Base-by-base conservation (phyloP, 129 eudicot species). In the Lactuca sativa region DNA sequence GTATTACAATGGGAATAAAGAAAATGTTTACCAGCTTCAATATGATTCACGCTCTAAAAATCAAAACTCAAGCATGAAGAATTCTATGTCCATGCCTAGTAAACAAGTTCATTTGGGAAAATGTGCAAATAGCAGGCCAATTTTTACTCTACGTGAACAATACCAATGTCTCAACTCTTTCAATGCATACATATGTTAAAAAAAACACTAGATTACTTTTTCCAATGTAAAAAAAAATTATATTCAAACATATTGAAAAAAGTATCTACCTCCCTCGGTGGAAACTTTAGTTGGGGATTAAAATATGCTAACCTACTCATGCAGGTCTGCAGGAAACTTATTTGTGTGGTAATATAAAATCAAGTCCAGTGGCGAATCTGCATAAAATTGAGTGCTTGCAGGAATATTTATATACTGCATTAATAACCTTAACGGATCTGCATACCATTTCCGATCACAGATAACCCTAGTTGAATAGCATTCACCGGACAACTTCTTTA, bases 321-420 rank as follows among this genome's bases (percentile, higher is more conserved):
- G 78, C 71, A 73, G 78, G 54, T 44, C 31, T 34, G 49, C 56
- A 64, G 18, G 57, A 37, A 34, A 53, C 49, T 16, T 64, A 47
- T 64, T 30, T 64, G 16, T 30, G 15, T 58, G 58, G 55, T 49
- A 64, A 38, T 74, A 74, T 64, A 53, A 53, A 47, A 74, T 40
- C 56, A 53, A 54, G 9, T n/a, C 12, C 58, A 64, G 71, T 21
- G 47, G 56, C 32, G 71, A 57, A 74, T 74, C 71, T 74, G 57
- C 65, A 64, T 64, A 64, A 43, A 74, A 12, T n/a, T 60, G 55
- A 49, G 64, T 68, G 74, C 56, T 13, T 47, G 75, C 69, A 68
- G 58, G 44, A 67, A 57, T 48, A 76, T 11, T 67, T 68, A 25
- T 53, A 16, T 68, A 70, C 13, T 59, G 12, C 7, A 59, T 4